Conservation (phyloP, 2,329 filamentous ascomycete genomes). For the Exophiala sp. region DNA sequence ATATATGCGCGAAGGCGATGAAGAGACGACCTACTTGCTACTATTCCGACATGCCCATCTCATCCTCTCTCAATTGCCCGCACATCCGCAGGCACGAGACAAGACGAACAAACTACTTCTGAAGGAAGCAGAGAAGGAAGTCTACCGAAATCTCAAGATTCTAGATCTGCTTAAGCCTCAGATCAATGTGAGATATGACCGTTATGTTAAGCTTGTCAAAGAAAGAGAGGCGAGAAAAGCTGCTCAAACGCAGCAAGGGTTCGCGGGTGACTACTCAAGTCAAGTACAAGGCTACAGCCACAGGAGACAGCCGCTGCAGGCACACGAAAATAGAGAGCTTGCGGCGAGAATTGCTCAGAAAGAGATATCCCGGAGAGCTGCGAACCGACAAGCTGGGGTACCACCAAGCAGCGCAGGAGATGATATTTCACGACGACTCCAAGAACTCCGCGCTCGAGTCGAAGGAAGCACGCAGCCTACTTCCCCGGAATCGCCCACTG, state of each 20-base stretch:
- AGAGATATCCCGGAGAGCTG: slow-evolving; percentile 67
- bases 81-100: slow-evolving; percentile 71
- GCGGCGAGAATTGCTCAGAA: slow-evolving; percentile 72
- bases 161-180: slow-evolving; percentile 77
- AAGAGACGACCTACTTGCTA: slow-evolving; percentile 83
- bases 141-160: slow-evolving; percentile 62
- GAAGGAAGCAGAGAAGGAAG: slow-evolving; percentile 56
- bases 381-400: slow-evolving; percentile 52
- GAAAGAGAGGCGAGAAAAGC: slow-evolving; percentile 41
- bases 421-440: slow-evolving; percentile 46
- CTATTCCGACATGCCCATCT: slow-evolving; percentile 85
- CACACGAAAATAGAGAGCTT: slow-evolving; percentile 67
- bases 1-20: slow-evolving; percentile 80
- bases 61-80: slow-evolving; percentile 69
- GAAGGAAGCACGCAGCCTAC: slow-evolving; percentile 9
- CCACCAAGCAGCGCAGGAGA: slow-evolving; percentile 55
- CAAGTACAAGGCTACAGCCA: slow-evolving; percentile 5
- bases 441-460: slow-evolving; percentile 30
- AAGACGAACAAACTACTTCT: slow-evolving; percentile 56
- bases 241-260: slow-evolving; percentile 8
- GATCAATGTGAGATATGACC: slow-evolving; percentile 67
- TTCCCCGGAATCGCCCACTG: slow-evolving; percentile 1
- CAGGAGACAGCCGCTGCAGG: slow-evolving; percentile 58
- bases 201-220: slow-evolving; percentile 56
- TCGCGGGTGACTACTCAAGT: neutral